A percentile compares a stretch with the other conserved stretches of the same genome.
Conservation (phyloP, 352 stramenopile species). For the Phytophthora meadii region DNA sequence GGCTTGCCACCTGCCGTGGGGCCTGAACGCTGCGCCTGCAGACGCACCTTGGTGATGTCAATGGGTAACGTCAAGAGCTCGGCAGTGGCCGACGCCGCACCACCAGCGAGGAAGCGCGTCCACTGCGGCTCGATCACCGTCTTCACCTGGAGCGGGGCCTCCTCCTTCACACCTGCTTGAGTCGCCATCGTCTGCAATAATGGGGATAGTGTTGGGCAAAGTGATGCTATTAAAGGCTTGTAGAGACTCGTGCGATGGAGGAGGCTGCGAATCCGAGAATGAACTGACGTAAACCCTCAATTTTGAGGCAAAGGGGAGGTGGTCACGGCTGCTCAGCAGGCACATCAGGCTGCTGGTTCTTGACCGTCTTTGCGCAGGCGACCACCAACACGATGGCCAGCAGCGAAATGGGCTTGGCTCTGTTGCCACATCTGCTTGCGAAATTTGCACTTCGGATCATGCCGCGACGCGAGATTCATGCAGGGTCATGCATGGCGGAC, state of each 20-base stretch:
- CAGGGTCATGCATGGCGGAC: conserved; percentile 3
- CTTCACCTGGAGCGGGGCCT: conserved; percentile 47
- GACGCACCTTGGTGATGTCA: conserved; percentile 87
- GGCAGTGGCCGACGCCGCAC: conserved; percentile 68
- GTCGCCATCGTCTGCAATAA: conserved; percentile 39
- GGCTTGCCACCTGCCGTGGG: conserved; percentile 33
- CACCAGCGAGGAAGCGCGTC: conserved; percentile 77
- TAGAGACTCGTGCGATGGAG: neutral
- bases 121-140: conserved; percentile 62
- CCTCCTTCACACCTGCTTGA: conserved; percentile 36
- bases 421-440: conserved; percentile 27
- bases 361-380: conserved; percentile 22
- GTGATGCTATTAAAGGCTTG: neutral
- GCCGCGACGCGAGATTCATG: conserved; percentile 11
- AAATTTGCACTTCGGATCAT: conserved; percentile 24
- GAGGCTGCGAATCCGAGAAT: conserved; percentile 31
- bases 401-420: conserved; percentile 36
- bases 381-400: conserved; percentile 7
- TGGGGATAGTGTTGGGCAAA: neutral
- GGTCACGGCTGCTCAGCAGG: conserved; percentile 8
- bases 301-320: conserved; percentile 5
- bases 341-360: conserved; percentile 34
- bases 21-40: conserved; percentile 73
- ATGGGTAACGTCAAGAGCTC: conserved; percentile 87
- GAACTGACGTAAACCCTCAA: conserved; percentile 6